phyloP scores from a whole-genome alignment of 2,329 filamentous ascomycete genomes.

The Paraphaeosphaeria minitans region DNA sequence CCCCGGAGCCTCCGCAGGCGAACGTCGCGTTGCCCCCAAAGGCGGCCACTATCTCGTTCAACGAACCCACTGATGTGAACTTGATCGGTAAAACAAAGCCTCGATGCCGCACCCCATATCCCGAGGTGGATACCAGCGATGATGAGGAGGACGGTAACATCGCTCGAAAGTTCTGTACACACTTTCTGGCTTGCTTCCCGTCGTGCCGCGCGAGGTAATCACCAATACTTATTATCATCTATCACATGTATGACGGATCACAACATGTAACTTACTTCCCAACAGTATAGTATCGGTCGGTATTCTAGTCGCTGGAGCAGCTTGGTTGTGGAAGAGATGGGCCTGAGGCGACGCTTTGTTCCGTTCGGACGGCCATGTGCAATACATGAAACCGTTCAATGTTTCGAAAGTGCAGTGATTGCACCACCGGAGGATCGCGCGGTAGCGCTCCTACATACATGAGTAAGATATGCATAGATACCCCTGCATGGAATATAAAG shows the following conservation, averaged over 20 bases:
- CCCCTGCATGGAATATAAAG: slow-evolving; percentile 3
- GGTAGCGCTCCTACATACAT: neutral
- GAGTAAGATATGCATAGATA: slow-evolving; percentile 9
- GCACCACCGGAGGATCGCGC: neutral
- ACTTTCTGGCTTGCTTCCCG: neutral
- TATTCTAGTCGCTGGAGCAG: slow-evolving; percentile 1
- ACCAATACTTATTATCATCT: neutral
- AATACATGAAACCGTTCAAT: neutral
- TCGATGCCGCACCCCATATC: neutral
- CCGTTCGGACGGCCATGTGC: neutral
- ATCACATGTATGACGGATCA: neutral
- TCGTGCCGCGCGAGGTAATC: slow-evolving; percentile 2
- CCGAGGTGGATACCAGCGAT: neutral
- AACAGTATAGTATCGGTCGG: slow-evolving; percentile 2
- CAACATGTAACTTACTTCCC: slow-evolving; percentile 3
- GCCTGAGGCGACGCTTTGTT: neutral
- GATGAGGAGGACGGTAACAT: neutral
- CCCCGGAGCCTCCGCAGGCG: neutral
- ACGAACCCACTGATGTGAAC: neutral
- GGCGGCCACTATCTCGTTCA: neutral
- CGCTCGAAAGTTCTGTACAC: neutral
- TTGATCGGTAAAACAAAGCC: neutral
- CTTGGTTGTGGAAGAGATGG: slow-evolving; percentile 3
- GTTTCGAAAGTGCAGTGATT: neutral
- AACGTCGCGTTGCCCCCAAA: neutral